These are phyloP conservation scores for Arctium lappa DNA, from an alignment of 129 eudicot species.

Conservation along the genomic window DNA sequence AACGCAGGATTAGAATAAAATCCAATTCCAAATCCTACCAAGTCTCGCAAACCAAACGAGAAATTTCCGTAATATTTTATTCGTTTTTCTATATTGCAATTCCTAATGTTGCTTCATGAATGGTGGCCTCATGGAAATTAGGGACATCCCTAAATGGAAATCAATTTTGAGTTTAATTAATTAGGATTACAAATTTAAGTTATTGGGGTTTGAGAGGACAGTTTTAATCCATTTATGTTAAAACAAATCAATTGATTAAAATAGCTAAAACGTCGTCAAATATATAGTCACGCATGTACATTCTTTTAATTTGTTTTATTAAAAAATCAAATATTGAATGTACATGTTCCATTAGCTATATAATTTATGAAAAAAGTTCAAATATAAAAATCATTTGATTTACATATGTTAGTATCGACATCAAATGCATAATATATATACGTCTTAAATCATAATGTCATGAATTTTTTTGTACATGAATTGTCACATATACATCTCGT, in stretches of 20 bases:
- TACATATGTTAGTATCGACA: neutral
- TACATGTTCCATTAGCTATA: neutral
- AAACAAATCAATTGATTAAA: neutral
- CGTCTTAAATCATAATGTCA: neutral
- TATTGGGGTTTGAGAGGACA: neutral
- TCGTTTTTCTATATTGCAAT: too few relatives aligned
- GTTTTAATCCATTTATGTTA: neutral
- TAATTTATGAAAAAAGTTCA: neutral
- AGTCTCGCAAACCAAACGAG: too few relatives aligned
- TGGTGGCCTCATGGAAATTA: too few relatives aligned
- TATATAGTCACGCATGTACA: neutral
- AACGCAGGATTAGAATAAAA: too few relatives aligned
- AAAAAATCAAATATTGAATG: neutral
- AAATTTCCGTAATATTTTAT: too few relatives aligned
- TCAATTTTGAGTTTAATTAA: too few relatives aligned
- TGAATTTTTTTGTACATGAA: slow-evolving; percentile 5
- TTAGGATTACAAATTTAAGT: neutral
- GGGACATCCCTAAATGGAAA: too few relatives aligned
- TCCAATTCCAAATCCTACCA: too few relatives aligned
- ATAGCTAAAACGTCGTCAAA: too few relatives aligned
- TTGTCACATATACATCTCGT: neutral
- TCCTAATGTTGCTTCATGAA: too few relatives aligned
- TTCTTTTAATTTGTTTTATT: neutral
- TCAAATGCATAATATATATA: neutral
- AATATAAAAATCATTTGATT: neutral